A percentile compares a stretch with the other conserved stretches of the same genome.
Conservation (phyloP, 371 early-diverging fungal species). For the Apophysomyces variabilis region DNA sequence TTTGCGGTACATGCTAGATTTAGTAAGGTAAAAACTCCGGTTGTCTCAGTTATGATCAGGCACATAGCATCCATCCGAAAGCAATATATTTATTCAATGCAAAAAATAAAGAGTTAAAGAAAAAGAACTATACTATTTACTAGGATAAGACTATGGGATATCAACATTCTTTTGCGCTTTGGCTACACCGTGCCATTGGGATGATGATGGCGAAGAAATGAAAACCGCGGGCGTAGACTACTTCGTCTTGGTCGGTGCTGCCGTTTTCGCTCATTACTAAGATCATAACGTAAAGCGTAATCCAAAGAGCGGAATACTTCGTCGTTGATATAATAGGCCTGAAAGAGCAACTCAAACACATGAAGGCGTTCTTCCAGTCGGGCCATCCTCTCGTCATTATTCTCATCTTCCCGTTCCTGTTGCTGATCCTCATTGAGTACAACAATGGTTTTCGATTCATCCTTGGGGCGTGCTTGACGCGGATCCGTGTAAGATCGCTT, state of each 20-base stretch:
- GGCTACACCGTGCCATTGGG: not conserved
- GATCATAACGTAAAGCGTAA: slow-evolving; percentile 16
- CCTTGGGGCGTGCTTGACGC: not conserved
- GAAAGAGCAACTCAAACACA: slow-evolving; percentile 39
- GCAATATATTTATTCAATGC: not conserved
- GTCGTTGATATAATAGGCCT: slow-evolving; percentile 46
- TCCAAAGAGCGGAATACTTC: slow-evolving; percentile 40
- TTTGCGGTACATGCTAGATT: no score
- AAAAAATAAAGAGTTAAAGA: not conserved
- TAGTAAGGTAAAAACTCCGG: no score
- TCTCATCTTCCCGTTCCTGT: slow-evolving; percentile 11
- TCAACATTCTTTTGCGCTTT: no score
- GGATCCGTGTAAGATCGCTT: slow-evolving; percentile 11
- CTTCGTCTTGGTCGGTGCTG: not conserved
- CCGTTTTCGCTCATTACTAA: slow-evolving; percentile 8
- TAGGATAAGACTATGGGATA: no score
- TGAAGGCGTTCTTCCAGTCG: slow-evolving; percentile 39
- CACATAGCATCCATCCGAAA: no score
- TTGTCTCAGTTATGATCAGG: no score
- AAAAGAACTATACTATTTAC: not conserved
- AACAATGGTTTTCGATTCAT: not conserved
- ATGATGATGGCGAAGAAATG: not conserved
- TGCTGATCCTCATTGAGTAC: not conserved
- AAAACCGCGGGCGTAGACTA: not conserved
- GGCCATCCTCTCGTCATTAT: slow-evolving; percentile 25